Conservation (phyloP, 73 alveolate species). For the Uronychia setigera region DNA sequence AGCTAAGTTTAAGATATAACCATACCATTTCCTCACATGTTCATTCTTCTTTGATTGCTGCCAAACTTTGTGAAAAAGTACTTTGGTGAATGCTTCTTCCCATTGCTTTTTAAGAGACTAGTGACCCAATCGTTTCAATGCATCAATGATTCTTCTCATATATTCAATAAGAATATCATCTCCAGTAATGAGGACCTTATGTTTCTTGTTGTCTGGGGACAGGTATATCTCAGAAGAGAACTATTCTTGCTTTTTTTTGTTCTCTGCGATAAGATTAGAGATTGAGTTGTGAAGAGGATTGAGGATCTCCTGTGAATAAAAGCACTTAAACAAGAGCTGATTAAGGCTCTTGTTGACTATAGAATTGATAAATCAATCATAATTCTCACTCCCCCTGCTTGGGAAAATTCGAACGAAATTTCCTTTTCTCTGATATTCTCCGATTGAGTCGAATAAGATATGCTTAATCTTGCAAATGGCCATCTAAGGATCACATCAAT, state of each 20-base stretch:
- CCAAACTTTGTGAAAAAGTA: slow-evolving; percentile 44
- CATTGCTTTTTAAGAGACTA: slow-evolving; percentile 10
- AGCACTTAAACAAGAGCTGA: slow-evolving; percentile 28
- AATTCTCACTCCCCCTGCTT: slow-evolving; percentile 25
- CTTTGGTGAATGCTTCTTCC: slow-evolving; percentile 29
- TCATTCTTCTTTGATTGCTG: slow-evolving; percentile 6
- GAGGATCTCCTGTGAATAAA: slow-evolving; percentile 42
- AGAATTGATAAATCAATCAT: slow-evolving; percentile 35
- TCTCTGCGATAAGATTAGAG: neutral
- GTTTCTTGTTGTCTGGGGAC: neutral
- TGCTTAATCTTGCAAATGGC: slow-evolving; percentile 16
- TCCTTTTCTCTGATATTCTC: slow-evolving; percentile 48
- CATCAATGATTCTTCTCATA: slow-evolving; percentile 26
- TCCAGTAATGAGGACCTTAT: slow-evolving; percentile 54
- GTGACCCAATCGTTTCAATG: slow-evolving; percentile 12
- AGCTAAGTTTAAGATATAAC: neutral
- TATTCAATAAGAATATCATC: slow-evolving; percentile 68
- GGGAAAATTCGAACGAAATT: slow-evolving; percentile 69
- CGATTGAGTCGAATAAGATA: slow-evolving; percentile 38
- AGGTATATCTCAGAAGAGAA: neutral
- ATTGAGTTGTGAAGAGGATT: slow-evolving; percentile 1
- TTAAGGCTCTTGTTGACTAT: slow-evolving; percentile 27
- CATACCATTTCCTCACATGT: neutral
- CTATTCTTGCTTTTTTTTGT: neutral
- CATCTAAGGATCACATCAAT: neutral